phyloP scores from a whole-genome alignment of 805 yeast genomes.

The Maudiozyma saulgeensis region DNA sequence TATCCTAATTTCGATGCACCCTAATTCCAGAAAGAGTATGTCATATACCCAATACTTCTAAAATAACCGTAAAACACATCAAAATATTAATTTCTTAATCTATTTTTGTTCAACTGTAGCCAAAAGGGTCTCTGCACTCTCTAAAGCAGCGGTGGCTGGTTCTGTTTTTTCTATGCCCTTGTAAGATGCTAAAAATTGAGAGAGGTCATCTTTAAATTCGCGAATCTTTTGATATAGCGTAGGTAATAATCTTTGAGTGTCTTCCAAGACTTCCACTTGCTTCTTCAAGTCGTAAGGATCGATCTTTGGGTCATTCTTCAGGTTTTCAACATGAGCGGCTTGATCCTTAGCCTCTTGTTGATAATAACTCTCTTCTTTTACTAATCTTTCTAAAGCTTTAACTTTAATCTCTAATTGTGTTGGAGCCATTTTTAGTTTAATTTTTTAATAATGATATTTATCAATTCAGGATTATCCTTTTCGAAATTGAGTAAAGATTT shows the following conservation, averaged over 20 bases:
- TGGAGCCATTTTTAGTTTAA: slow-evolving; percentile 45
- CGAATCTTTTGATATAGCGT: slow-evolving; percentile 36
- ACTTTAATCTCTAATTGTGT: slow-evolving; percentile 60
- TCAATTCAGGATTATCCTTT: background rate
- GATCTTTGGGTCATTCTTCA: slow-evolving; percentile 35
- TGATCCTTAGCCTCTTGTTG: slow-evolving; percentile 50
- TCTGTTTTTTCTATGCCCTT: slow-evolving; percentile 29
- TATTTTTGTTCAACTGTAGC: background rate
- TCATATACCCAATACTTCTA: too few species aligned
- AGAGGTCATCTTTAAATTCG: slow-evolving; percentile 33
- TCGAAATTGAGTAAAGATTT: background rate
- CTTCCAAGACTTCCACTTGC: slow-evolving; percentile 43
- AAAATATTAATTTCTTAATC: too few species aligned
- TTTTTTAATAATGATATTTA: background rate
- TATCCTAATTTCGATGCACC: too few species aligned
- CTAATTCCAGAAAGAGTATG: too few species aligned
- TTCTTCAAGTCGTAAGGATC: slow-evolving; percentile 61
- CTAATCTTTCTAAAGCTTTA: slow-evolving; percentile 56
- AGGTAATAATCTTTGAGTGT: slow-evolving; percentile 45
- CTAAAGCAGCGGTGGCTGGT: slow-evolving; percentile 21
- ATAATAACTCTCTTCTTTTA: slow-evolving; percentile 59
- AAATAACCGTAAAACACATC: too few species aligned
- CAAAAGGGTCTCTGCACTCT: slow-evolving; percentile 21
- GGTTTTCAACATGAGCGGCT: slow-evolving; percentile 35
- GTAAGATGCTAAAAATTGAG: slow-evolving; percentile 31